Percentiles rank a stretch among this genome's conserved stretches.
Evolutionary conservation across 768 basidiomycete species (phyloP).

Genomic region (Coprinopsis marcescibilis): DNA sequence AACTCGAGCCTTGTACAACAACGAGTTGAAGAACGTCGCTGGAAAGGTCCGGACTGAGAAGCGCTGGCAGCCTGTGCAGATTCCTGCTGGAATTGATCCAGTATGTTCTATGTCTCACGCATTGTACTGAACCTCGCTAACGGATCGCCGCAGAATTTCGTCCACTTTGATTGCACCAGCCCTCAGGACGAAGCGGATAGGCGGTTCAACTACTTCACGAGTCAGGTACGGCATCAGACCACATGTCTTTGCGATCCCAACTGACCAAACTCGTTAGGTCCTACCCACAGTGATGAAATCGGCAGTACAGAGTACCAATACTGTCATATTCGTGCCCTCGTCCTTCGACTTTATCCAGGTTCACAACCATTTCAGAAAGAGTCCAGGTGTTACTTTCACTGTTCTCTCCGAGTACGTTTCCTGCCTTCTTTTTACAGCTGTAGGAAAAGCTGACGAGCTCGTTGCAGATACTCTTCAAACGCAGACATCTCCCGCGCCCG

Average conservation of each 20-base stretch:
- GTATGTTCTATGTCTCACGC: conserved; percentile 31
- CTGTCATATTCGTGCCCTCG: conserved; percentile 85
- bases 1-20: conserved; percentile 72
- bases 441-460: conserved; percentile 4
- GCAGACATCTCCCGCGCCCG: conserved; percentile 93
- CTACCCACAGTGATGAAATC: conserved; percentile 83
- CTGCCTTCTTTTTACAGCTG: background rate
- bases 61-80: conserved; percentile 65
- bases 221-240: conserved; percentile 46
- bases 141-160: conserved; percentile 47
- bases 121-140: background rate
- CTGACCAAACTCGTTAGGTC: conserved; percentile 46
- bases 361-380: conserved; percentile 78
- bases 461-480: conserved; percentile 78
- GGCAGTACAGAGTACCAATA: conserved; percentile 87
- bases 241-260: background rate
- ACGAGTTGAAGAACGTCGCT: conserved; percentile 71
- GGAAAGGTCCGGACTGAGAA: conserved; percentile 75
- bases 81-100: conserved; percentile 82
- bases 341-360: conserved; percentile 96
- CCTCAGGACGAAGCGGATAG: conserved; percentile 80
- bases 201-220: conserved; percentile 83
- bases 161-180: conserved; percentile 65
- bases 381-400: conserved; percentile 62
- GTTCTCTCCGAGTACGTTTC: conserved; percentile 81